phyloP scores from a whole-genome alignment of 345 rosid species.

The Acer yangbiense region DNA sequence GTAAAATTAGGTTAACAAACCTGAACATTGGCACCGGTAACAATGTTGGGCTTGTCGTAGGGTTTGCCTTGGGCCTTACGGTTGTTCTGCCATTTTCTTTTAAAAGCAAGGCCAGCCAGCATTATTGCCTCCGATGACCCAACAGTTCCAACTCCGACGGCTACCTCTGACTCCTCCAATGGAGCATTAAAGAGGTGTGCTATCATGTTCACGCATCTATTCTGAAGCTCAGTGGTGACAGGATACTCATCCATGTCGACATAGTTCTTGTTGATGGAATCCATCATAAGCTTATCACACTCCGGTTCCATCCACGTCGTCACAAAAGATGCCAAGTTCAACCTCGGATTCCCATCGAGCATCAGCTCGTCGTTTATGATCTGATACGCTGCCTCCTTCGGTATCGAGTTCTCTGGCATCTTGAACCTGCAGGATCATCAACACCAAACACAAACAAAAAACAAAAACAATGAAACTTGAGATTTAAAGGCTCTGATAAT shows the following conservation, averaged over 20 bases:
- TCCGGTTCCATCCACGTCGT: constrained; percentile 99
- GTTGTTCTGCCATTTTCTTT: constrained; percentile 94
- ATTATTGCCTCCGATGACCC: constrained; percentile 98
- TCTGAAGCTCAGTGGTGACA: constrained; percentile 95
- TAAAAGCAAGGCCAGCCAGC: constrained; percentile 93
- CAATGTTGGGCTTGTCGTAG: constrained; percentile 82
- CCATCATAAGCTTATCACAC: constrained; percentile 93
- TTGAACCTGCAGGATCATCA: constrained; percentile 46
- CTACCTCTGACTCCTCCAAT: constrained; percentile 64
- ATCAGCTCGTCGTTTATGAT: constrained; percentile 83
- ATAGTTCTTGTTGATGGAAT: constrained; percentile 83
- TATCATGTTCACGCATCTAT: constrained; percentile 93
- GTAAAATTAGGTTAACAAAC: constrained; percentile 24
- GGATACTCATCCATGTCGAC: constrained; percentile 99
- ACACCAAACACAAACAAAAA: not conserved
- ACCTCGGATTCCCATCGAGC: constrained; percentile 92
- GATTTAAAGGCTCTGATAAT: no score
- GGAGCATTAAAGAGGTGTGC: constrained; percentile 93
- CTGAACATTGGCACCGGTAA: constrained; percentile 96
- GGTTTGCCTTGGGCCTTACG: constrained; percentile 86
- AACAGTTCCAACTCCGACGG: constrained; percentile 89
- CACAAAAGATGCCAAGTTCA: constrained; percentile 88
- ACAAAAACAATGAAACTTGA: no score
- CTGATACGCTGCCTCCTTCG: constrained; percentile 94
- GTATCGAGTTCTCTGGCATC: constrained; percentile 86